phyloP scores from a whole-genome alignment of 2,329 filamentous ascomycete species.

The Bipolaris sorokiniana region DNA sequence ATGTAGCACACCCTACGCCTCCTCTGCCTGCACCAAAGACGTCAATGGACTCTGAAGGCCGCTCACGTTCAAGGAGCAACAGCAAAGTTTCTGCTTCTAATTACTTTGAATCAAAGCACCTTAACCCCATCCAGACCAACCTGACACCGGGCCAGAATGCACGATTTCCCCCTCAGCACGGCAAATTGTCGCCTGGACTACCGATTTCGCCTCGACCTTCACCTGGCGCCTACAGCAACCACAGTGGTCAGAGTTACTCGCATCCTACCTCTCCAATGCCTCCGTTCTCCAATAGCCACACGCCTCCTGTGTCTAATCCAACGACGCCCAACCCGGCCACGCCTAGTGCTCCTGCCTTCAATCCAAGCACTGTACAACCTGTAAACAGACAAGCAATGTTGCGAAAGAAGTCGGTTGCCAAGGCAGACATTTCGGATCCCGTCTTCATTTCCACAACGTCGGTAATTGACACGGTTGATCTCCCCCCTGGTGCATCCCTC shows the following conservation, averaged over 20 bases:
- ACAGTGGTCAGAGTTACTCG: constrained; percentile 36
- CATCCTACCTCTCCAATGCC: constrained; percentile 54
- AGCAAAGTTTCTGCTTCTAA: constrained; percentile 43
- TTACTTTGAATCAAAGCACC: constrained; percentile 47
- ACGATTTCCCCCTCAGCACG: constrained; percentile 32
- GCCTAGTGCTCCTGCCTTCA: constrained; percentile 47
- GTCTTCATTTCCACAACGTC: constrained; percentile 61
- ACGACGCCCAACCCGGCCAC: constrained; percentile 51
- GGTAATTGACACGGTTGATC: constrained; percentile 63
- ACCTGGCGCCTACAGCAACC: constrained; percentile 47
- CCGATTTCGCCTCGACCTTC: constrained; percentile 48
- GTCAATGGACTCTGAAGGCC: constrained; percentile 35
- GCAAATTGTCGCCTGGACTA: constrained; percentile 39
- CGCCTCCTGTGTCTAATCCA: constrained; percentile 59
- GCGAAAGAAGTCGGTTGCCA: constrained; percentile 65
- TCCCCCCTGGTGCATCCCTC: constrained; percentile 62
- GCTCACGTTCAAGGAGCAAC: constrained; percentile 46
- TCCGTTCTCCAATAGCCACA: constrained; percentile 60
- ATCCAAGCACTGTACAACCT: constrained; percentile 37
- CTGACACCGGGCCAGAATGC: constrained; percentile 28
- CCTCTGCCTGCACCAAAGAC: constrained; percentile 36
- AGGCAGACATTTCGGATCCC: constrained; percentile 68
- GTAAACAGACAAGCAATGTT: constrained; percentile 35
- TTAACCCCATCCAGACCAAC: constrained; percentile 47
- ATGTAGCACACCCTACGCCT: constrained; percentile 39